Percentiles rank a stretch among this genome's conserved stretches.
phyloP scores from a whole-genome alignment of 441 rosid genomes.

The Macaranga tanarius region DNA sequence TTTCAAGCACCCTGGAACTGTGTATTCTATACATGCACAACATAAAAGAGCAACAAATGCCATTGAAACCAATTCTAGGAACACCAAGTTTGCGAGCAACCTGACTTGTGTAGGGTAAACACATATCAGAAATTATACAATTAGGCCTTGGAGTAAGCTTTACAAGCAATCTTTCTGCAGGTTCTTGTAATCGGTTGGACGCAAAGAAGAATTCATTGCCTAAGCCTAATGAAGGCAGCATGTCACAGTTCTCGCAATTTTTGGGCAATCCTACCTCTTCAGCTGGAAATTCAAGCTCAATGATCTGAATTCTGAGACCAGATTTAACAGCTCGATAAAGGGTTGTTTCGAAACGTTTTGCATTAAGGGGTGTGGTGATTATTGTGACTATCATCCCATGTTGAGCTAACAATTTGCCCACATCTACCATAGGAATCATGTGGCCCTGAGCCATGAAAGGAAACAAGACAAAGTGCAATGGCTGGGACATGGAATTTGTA shows the following conservation, averaged over 20 bases:
- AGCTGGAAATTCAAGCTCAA: conserved; percentile 27
- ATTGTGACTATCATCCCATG: conserved; percentile 27
- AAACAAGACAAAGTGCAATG: conserved; percentile 35
- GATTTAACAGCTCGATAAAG: conserved; percentile 23
- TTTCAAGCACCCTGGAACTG: conserved; percentile 10
- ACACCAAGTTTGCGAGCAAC: conserved; percentile 32
- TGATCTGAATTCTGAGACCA: conserved; percentile 26
- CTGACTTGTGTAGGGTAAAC: conserved; percentile 23
- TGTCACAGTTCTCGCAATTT: conserved; percentile 43
- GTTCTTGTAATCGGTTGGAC: conserved; percentile 19
- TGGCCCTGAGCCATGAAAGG: conserved; percentile 44
- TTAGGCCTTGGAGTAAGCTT: conserved; percentile 29
- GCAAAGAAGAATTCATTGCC: conserved; percentile 21
- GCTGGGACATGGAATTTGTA: background rate
- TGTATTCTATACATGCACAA: background rate
- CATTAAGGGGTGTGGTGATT: conserved; percentile 37
- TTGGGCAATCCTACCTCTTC: conserved; percentile 37
- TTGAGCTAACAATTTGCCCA: conserved; percentile 31
- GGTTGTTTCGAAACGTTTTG: conserved; percentile 21
- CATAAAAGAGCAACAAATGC: conserved; percentile 24
- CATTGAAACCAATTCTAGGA: conserved; percentile 41
- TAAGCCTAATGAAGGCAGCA: conserved; percentile 16
- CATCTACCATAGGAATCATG: conserved; percentile 40
- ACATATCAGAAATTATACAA: conserved; percentile 39
- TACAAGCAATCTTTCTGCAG: conserved; percentile 23